Base-by-base conservation (phyloP, 139 green algal species). In the Parachlorella kessleri region DNA sequence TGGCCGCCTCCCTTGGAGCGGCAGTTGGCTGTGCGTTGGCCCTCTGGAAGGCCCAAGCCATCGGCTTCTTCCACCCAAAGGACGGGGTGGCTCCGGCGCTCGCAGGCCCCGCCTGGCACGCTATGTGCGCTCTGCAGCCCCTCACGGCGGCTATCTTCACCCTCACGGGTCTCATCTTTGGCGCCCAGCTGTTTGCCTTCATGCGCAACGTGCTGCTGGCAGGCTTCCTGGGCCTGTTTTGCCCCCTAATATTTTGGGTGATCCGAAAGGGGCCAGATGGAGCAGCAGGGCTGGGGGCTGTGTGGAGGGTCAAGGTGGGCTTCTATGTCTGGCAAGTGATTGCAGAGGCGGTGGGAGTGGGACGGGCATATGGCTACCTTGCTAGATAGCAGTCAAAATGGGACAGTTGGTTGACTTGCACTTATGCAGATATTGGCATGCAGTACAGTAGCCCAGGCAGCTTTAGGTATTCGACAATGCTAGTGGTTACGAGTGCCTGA, bases 151-250 rank as follows among this genome's bases (percentile, higher is more conserved):
- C 48, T 33, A 65, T 48, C 18, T 30, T 76, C 6, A 39, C 37
- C 18, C 70, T 76, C 32, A 76, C 70, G 5, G 70, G 70, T 23
- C 70, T 76, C 14, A 42, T 76, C 4, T 76, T 48, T 53, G 70
- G 39, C 10, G 42, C 42, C n/a, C 42, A 66, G 42, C 3, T 66
- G 42, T 76, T 76, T 76, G 70, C 48, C 1, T 76, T 63, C 70
- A 76, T 76, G 70, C 41, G 70, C 42, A 32, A n/a, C 70, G 28
- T 76, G 32, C 70, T 65, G 41, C 70, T 76, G 48, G 40, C 48
- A 7, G 70, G 70, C 18, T 76, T 76, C 55, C 39, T 14, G 7
- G 39, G 55, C 30, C 37, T 75, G 14, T 66, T 76, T 24, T 76
- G 70, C 70, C 70, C 70, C 32, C 39, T 48, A 2, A 40, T 76